These are phyloP conservation scores for Pyricularia pennisetigena DNA, from an alignment of 2,329 filamentous ascomycete genomes.

Conservation along the genomic window DNA sequence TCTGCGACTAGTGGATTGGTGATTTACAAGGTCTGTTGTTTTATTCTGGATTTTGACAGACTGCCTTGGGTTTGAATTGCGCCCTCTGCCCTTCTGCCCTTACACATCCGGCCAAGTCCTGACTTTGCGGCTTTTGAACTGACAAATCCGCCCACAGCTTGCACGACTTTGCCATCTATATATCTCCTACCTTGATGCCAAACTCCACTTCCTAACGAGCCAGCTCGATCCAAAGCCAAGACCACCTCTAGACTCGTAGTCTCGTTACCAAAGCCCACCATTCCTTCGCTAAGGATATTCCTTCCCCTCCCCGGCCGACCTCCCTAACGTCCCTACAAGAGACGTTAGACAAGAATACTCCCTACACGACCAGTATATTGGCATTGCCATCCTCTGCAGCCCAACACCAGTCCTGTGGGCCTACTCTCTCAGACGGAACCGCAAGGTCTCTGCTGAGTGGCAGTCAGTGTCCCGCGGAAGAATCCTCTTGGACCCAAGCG, in stretches of 20 bases:
- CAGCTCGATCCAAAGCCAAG: neutral
- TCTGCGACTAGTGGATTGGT: neutral
- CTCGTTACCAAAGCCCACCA: conserved; percentile 51
- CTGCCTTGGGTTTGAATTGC: neutral
- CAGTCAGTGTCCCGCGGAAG: conserved; percentile 91
- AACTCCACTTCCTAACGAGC: neutral
- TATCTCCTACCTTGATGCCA: neutral
- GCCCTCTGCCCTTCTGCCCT: neutral
- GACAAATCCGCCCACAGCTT: neutral
- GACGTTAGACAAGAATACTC: conserved; percentile 43
- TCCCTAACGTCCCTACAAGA: conserved; percentile 77
- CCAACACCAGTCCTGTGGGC: conserved; percentile 68
- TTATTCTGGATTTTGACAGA: neutral
- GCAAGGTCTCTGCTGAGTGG: conserved; percentile 91
- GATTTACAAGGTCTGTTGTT: neutral
- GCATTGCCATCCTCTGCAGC: conserved; percentile 16
- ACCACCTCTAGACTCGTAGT: neutral
- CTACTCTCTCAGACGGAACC: conserved; percentile 94
- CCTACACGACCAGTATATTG: conserved; percentile 10
- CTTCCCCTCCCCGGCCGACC: conserved; percentile 76
- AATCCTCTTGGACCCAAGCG: conserved; percentile 19
- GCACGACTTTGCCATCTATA: neutral
- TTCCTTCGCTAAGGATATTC: conserved; percentile 77
- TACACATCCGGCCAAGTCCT: neutral
- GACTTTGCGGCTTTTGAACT: neutral